phyloP scores from a whole-genome alignment of 495 filamentous ascomycete species.

The Talaromyces trachyspermus region DNA sequence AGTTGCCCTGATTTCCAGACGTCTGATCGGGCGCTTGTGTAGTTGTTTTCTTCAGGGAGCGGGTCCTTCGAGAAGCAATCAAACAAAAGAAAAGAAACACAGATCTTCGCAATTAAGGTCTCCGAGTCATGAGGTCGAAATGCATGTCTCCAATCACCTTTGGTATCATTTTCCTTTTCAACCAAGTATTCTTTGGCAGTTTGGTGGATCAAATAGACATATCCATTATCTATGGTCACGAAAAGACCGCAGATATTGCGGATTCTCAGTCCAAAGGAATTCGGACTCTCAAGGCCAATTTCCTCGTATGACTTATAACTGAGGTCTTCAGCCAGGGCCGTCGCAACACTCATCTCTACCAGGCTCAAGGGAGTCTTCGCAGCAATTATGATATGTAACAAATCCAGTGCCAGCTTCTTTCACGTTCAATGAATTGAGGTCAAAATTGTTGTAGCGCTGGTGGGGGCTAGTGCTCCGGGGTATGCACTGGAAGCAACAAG shows the following conservation, averaged over 20 bases:
- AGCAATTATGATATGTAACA: constrained; percentile 33
- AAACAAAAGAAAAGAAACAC: constrained; percentile 22
- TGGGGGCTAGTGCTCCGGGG: too few species aligned
- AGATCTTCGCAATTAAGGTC: constrained; percentile 22
- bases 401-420: constrained; percentile 16
- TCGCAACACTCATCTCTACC: constrained; percentile 25
- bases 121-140: constrained; percentile 18
- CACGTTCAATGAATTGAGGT: too few species aligned
- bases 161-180: constrained; percentile 1
- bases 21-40: neutral
- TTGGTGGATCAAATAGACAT: constrained; percentile 37
- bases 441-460: too few species aligned
- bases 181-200: constrained; percentile 35
- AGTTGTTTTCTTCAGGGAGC: neutral
- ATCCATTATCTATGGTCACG: constrained; percentile 23
- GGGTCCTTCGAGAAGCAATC: constrained; percentile 3
- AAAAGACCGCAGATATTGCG: constrained; percentile 34
- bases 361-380: constrained; percentile 32
- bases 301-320: constrained; percentile 5
- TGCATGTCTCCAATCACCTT: constrained; percentile 15
- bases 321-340: constrained; percentile 22
- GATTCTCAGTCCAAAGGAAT: constrained; percentile 17
- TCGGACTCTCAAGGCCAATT: neutral
- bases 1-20: neutral
- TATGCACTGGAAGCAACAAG: too few species aligned